Evolutionary conservation across 768 basidiomycete species (phyloP).

Genomic region (Tulasnella sp.): DNA sequence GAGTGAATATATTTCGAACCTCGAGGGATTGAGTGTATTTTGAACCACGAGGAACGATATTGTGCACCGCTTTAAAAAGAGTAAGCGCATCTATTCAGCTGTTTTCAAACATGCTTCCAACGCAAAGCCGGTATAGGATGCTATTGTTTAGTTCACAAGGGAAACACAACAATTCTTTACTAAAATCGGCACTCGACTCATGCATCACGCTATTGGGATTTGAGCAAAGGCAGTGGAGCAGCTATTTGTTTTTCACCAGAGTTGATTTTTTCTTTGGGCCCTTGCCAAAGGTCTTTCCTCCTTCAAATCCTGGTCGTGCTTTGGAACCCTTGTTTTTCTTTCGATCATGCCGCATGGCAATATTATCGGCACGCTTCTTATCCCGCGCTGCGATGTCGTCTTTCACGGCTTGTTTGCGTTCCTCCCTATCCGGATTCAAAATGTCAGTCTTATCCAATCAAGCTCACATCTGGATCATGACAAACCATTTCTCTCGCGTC

Average conservation of each 20-base stretch:
- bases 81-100: too few relatives aligned
- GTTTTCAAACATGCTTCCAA: too few relatives aligned
- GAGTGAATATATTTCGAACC: too few relatives aligned
- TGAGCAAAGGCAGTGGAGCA: background rate
- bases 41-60: too few relatives aligned
- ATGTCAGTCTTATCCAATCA: background rate
- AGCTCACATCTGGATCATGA: slow-evolving; percentile 22
- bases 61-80: too few relatives aligned
- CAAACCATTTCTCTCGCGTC: slow-evolving; percentile 81
- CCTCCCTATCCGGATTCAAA: slow-evolving; percentile 56
- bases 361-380: slow-evolving; percentile 89
- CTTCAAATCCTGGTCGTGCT: slow-evolving; percentile 82
- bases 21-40: too few relatives aligned
- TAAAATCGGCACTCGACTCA: background rate
- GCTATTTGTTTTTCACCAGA: background rate
- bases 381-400: slow-evolving; percentile 77
- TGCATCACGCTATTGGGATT: background rate
- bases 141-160: too few relatives aligned
- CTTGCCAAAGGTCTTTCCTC: slow-evolving; percentile 59
- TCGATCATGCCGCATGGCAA: slow-evolving; percentile 78
- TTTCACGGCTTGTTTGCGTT: slow-evolving; percentile 73
- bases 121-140: too few relatives aligned
- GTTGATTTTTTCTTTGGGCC: background rate
- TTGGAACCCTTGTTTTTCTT: slow-evolving; percentile 55
- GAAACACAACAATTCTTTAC: too few relatives aligned